These are phyloP conservation scores for Fraxinus albicans DNA, from an alignment of 305 asterid genomes.

Conservation along the genomic window DNA sequence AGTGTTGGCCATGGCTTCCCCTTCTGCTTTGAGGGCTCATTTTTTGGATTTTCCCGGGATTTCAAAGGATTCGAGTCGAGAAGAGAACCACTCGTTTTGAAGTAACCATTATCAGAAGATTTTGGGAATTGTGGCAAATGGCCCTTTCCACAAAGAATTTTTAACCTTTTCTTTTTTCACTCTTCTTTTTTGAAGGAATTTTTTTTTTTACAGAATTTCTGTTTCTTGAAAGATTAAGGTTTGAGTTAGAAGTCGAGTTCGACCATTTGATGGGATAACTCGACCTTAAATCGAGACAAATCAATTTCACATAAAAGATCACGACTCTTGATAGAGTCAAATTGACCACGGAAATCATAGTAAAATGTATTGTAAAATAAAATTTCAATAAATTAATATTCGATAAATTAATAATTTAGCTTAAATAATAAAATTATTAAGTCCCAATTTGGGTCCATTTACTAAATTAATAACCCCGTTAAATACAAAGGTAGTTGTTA, in stretches of 20 bases:
- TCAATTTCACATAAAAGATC: background rate
- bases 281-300: background rate
- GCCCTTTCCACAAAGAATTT: background rate
- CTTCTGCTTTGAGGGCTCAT: constrained; percentile 49
- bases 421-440: too few species aligned
- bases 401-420: too few species aligned
- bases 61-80: constrained; percentile 35
- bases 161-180: too few species aligned
- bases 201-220: too few species aligned
- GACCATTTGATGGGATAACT: background rate
- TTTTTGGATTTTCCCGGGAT: background rate
- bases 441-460: too few species aligned
- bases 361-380: too few species aligned
- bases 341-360: too few species aligned
- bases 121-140: background rate
- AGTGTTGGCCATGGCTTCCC: constrained; percentile 37
- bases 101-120: background rate
- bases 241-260: background rate
- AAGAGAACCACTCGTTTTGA: constrained; percentile 62
- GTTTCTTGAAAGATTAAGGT: too few species aligned
- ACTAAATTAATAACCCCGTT: too few species aligned
- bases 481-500: too few species aligned
- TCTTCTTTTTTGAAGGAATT: background rate
- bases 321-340: too few species aligned
- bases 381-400: too few species aligned